These are phyloP conservation scores for Glutinoglossum americanum DNA, from an alignment of 495 filamentous ascomycete genomes.

Conservation along the genomic window DNA sequence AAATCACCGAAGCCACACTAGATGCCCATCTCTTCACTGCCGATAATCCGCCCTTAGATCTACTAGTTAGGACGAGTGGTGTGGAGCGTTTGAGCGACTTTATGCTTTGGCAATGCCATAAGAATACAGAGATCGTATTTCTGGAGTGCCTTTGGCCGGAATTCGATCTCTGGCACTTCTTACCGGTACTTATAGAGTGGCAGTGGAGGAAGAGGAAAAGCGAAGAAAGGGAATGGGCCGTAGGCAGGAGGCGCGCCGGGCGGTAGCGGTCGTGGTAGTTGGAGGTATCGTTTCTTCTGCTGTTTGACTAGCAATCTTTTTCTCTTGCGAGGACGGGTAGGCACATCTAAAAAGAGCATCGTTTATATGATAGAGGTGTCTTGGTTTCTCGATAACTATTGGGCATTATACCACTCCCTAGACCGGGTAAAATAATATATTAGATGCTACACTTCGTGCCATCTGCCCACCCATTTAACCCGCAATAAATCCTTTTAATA, in stretches of 20 bases:
- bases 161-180: constrained; percentile 83
- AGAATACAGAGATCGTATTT: constrained; percentile 81
- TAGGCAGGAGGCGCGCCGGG: neutral
- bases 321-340: neutral
- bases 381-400: neutral
- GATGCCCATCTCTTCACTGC: constrained; percentile 66
- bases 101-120: constrained; percentile 95
- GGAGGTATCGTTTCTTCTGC: neutral
- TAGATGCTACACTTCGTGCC: neutral
- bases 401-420: neutral
- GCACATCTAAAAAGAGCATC: neutral
- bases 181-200: constrained; percentile 84
- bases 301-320: neutral
- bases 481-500: too few relatives aligned
- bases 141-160: constrained; percentile 87
- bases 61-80: constrained; percentile 76
- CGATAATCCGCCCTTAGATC: constrained; percentile 65
- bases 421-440: neutral
- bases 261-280: neutral
- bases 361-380: neutral
- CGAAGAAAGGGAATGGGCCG: constrained; percentile 15
- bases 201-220: constrained; percentile 48
- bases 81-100: constrained; percentile 88
- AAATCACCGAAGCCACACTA: constrained; percentile 59
- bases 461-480: neutral